A percentile compares a stretch with the other conserved stretches of the same genome.
phyloP scores from a whole-genome alignment of 169 alveolate genomes.

The Theileria parva region DNA sequence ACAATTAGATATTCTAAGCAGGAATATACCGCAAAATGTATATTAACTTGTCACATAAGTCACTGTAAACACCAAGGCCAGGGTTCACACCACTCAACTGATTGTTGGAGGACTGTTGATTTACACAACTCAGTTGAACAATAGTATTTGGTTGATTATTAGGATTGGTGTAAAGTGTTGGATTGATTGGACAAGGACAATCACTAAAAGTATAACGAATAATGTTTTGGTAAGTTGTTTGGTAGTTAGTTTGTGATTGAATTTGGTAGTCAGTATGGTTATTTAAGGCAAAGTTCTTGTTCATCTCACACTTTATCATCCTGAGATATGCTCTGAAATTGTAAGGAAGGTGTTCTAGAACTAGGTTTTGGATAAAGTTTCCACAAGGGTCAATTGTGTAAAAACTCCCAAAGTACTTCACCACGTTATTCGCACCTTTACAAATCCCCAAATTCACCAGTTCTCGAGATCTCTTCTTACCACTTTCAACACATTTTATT shows the following conservation, averaged over 20 bases:
- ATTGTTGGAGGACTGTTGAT: neutral
- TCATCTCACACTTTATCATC: slow-evolving; percentile 12
- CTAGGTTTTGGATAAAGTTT: slow-evolving; percentile 37
- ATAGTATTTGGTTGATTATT: neutral
- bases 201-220: neutral
- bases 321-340: slow-evolving; percentile 38
- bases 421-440: slow-evolving; percentile 48
- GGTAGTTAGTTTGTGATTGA: neutral
- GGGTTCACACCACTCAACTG: slow-evolving; percentile 4
- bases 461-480: slow-evolving; percentile 60
- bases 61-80: neutral
- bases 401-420: slow-evolving; percentile 51
- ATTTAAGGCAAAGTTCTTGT: slow-evolving; percentile 6
- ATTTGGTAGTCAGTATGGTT: neutral
- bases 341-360: slow-evolving; percentile 50
- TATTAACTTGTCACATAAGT: neutral
- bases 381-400: slow-evolving; percentile 58
- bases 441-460: slow-evolving; percentile 58
- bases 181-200: neutral
- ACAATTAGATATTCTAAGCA: neutral
- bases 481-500: slow-evolving; percentile 20
- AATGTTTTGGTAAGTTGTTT: neutral
- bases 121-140: neutral
- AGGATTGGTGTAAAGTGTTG: neutral
- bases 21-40: slow-evolving; percentile 3